Evolutionary conservation across 2,329 filamentous ascomycete species (phyloP).

Genomic region (Claviceps digitariae): DNA sequence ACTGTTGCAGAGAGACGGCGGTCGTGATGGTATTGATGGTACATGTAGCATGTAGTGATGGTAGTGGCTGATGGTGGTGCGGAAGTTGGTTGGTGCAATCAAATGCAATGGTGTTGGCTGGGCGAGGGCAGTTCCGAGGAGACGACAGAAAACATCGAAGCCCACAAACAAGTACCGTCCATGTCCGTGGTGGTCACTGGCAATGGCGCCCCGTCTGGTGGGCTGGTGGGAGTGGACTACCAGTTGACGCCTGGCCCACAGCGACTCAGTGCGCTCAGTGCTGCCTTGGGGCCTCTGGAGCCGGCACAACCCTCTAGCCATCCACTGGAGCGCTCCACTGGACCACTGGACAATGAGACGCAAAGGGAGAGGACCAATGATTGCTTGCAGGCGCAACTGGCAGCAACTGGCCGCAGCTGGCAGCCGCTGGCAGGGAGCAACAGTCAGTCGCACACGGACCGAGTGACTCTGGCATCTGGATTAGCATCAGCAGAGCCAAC

Average conservation of each 20-base stretch:
- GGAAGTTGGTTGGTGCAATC: not conserved
- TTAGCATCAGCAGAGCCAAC: not conserved
- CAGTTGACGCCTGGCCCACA: too few relatives aligned
- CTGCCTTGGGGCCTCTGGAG: too few relatives aligned
- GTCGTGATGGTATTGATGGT: not conserved
- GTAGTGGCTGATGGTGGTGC: not conserved
- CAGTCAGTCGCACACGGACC: not conserved
- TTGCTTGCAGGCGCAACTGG: not conserved
- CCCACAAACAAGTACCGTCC: not conserved
- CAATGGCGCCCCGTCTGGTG: not conserved
- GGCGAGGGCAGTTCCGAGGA: not conserved
- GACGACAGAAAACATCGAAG: not conserved
- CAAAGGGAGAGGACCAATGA: too few relatives aligned
- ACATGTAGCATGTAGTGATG: not conserved
- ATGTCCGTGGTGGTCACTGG: not conserved
- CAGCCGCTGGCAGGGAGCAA: not conserved
- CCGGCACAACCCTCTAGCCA: not conserved
- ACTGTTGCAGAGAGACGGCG: slow-evolving; percentile 1
- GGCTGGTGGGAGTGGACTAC: not conserved
- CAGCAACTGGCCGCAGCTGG: not conserved
- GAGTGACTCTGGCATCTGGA: too few relatives aligned
- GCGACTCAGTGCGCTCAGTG: too few relatives aligned
- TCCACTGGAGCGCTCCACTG: not conserved
- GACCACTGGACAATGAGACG: not conserved
- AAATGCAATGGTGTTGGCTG: slow-evolving; percentile 3